These are phyloP conservation scores for Paxillus rubicundulus DNA, from an alignment of 768 basidiomycete species.

Conservation along the genomic window DNA sequence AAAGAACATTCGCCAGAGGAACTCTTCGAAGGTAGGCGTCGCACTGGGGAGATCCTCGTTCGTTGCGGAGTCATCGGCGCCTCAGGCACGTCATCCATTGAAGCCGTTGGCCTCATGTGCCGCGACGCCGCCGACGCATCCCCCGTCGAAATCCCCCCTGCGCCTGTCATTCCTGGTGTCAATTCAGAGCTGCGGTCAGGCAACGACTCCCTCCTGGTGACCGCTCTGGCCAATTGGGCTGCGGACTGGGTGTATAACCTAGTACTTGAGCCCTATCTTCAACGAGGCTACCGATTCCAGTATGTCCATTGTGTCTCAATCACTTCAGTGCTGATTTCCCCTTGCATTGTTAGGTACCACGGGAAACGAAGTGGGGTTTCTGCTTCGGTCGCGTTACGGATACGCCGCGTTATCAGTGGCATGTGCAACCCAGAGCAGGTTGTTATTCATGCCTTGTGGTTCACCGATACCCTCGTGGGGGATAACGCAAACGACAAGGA, in stretches of 20 bases:
- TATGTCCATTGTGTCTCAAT: slow-evolving; percentile 8
- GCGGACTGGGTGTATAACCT: slow-evolving; percentile 26
- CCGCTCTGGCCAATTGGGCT: slow-evolving; percentile 23
- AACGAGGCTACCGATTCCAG: slow-evolving; percentile 18
- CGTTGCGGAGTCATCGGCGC: slow-evolving; percentile 18
- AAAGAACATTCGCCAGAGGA: background rate
- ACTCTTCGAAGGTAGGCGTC: slow-evolving; percentile 17
- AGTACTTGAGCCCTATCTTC: slow-evolving; percentile 21
- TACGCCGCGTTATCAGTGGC: slow-evolving; percentile 18
- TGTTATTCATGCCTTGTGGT: slow-evolving; percentile 31
- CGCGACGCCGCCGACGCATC: background rate
- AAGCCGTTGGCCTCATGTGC: background rate
- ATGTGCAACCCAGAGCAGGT: slow-evolving; percentile 29
- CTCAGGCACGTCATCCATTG: background rate
- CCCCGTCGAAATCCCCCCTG: background rate
- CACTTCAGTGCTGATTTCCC: background rate
- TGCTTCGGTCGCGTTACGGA: slow-evolving; percentile 14
- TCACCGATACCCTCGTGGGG: slow-evolving; percentile 27
- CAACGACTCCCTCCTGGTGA: slow-evolving; percentile 4
- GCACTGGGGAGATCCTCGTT: slow-evolving; percentile 18
- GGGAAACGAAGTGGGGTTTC: slow-evolving; percentile 5
- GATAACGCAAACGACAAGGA: slow-evolving; percentile 10
- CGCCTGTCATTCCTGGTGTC: background rate
- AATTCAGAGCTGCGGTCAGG: background rate
- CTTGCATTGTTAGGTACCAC: slow-evolving; percentile 15